Evolutionary conservation across 2,329 filamentous ascomycete genomes (phyloP), one percentile per base, ranked within the genome.

Genomic region (Geosmithia flava): DNA sequence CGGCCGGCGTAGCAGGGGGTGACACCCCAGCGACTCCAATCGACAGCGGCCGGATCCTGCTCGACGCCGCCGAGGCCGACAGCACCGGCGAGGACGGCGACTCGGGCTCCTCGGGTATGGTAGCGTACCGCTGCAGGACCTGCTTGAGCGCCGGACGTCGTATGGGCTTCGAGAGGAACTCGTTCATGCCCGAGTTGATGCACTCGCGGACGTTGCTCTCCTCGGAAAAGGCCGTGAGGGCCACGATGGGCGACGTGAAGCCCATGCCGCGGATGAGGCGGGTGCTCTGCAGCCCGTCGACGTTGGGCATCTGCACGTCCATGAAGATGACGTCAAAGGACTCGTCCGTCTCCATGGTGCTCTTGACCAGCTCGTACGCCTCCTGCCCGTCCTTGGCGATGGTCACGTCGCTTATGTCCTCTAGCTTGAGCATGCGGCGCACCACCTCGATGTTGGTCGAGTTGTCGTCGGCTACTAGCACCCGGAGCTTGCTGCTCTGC

Each of bases 291-390:
- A 96, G 69, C 1, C 90, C 90, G 58, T 95, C 89, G 15, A 96
- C 75, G 53, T 93, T 94, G 3, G 90, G 90, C 90, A 96, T 96
- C 65, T 87, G 87, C 7, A 95, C 84, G 57, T 96, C 90, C 90
- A 95, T 96, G 59, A 95, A 93, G 53, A 96, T 91, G 23, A 96
- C 72, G 55, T 95, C 87, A 60, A 91, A 95, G 2, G 76, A 76
- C 48, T 76, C 72, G 47, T 82, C 76, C 27, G 75, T 76, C 46
- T 82, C 79, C 85, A 95, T 93, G 53, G 81, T 85, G 16, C 80
- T 80, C 60, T 88, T 90, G 54, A 95, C 89, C 27, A 85, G 72
- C 52, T 95, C 88, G 50, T 89, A 87, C 0, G 90, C 90, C 65
- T 95, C 87, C 62, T 94, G 86, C 0, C 85, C 85, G 57, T 88